These are phyloP conservation scores for Aspergillus oerlinghausenensis DNA, from an alignment of 2,329 filamentous ascomycete species.

Conservation along the genomic window DNA sequence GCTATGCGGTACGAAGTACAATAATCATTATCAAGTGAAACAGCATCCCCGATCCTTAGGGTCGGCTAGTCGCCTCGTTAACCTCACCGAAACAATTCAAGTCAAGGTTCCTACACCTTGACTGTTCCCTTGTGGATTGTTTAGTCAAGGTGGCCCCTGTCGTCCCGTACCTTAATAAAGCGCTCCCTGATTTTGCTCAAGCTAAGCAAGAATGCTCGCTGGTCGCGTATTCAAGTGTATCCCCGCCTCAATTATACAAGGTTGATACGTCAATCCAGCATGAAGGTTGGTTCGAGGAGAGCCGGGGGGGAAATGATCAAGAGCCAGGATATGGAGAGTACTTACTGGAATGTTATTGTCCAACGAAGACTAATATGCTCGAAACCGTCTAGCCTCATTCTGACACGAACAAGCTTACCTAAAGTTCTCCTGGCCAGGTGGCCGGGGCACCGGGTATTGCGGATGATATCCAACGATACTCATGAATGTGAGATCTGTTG, in stretches of 20 bases:
- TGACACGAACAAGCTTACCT: too few relatives aligned
- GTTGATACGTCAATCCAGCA: too few relatives aligned
- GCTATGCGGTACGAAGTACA: background rate
- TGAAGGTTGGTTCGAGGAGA: too few relatives aligned
- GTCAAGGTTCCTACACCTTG: background rate
- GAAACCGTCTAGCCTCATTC: too few relatives aligned
- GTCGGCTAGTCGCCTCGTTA: background rate
- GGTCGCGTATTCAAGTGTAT: background rate
- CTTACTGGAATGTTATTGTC: background rate
- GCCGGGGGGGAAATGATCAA: too few relatives aligned
- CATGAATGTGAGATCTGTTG: too few relatives aligned
- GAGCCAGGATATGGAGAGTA: background rate
- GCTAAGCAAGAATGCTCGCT: background rate
- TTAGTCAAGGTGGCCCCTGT: background rate
- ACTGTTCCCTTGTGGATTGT: background rate
- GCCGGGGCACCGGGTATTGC: too few relatives aligned
- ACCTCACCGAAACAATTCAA: background rate
- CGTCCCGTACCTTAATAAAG: background rate
- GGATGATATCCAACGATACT: background rate
- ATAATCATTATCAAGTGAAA: background rate
- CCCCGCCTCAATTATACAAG: too few relatives aligned
- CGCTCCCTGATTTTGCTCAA: background rate
- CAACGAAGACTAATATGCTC: too few relatives aligned
- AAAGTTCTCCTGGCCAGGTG: background rate
- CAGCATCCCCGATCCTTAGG: background rate